A percentile compares a stretch with the other conserved stretches of the same genome.
Conservation (phyloP, 441 rosid genomes). For the Raphanus hybrid region DNA sequence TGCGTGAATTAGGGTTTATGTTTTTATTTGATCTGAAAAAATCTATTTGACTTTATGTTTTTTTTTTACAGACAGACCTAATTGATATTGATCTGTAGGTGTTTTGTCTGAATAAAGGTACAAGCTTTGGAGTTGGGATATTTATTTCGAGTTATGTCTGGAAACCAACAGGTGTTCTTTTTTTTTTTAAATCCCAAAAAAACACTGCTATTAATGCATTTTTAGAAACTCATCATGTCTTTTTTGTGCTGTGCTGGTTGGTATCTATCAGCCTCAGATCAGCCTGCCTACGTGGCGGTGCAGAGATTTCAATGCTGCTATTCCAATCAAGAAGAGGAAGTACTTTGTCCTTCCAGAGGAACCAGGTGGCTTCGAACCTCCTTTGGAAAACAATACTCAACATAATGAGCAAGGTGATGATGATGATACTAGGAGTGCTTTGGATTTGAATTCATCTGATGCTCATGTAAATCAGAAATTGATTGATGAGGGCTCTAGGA, state of each 20-base stretch:
- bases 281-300: constrained; percentile 54
- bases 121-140: constrained; percentile 22
- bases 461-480: constrained; percentile 14
- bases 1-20: constrained; percentile 24
- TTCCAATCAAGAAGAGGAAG: constrained; percentile 95
- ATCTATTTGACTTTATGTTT: constrained; percentile 14
- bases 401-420: constrained; percentile 29
- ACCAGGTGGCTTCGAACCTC: constrained; percentile 26
- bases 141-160: constrained; percentile 51
- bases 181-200: constrained; percentile 13
- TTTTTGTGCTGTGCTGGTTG: constrained; percentile 24
- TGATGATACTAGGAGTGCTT: constrained; percentile 33
- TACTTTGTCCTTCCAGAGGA: constrained; percentile 54
- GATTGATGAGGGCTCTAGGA: background rate
- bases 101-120: constrained; percentile 26
- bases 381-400: constrained; percentile 28
- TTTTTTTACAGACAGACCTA: background rate
- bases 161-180: constrained; percentile 66
- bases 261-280: constrained; percentile 60
- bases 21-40: constrained; percentile 2
- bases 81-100: constrained; percentile 27
- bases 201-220: constrained; percentile 4
- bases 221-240: constrained; percentile 13
- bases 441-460: constrained; percentile 44
- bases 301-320: constrained; percentile 63